Evolutionary conservation across 2,329 filamentous ascomycete species (phyloP).

Genomic region (Nannizziopsis arthrosporioides): DNA sequence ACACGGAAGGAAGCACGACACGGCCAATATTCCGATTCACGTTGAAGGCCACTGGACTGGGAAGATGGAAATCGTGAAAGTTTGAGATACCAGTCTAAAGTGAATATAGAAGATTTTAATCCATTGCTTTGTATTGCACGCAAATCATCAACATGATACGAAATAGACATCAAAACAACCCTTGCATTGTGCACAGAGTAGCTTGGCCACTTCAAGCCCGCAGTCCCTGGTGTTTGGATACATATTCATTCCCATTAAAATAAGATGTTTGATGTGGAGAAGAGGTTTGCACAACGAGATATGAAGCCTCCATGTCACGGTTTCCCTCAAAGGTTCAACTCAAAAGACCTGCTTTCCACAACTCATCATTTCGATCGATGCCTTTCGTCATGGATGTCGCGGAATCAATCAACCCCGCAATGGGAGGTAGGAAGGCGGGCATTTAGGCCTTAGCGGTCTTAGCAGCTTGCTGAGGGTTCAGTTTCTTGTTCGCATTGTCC

Average conservation of each 20-base stretch:
- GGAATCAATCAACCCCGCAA: slow-evolving; percentile 2
- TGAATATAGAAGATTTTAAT: background rate
- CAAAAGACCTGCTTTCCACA: slow-evolving; percentile 1
- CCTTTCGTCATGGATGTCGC: slow-evolving; percentile 1
- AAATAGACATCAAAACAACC: slow-evolving; percentile 5
- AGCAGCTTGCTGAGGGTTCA: slow-evolving; percentile 66
- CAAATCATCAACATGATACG: background rate
- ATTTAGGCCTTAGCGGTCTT: slow-evolving; percentile 43
- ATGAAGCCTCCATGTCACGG: background rate
- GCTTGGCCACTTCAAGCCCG: slow-evolving; percentile 1
- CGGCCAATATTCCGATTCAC: slow-evolving; percentile 19
- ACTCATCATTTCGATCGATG: slow-evolving; percentile 1
- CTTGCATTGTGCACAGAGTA: slow-evolving; percentile 7
- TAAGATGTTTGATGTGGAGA: slow-evolving; percentile 5
- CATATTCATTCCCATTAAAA: slow-evolving; percentile 10
- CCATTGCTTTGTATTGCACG: background rate
- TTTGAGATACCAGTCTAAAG: slow-evolving; percentile 12
- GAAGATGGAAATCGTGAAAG: slow-evolving; percentile 46
- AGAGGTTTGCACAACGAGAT: slow-evolving; percentile 3
- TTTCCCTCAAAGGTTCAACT: background rate
- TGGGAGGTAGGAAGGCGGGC: background rate
- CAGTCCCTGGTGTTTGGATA: slow-evolving; percentile 4
- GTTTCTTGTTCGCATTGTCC: slow-evolving; percentile 96
- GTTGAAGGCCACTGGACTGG: slow-evolving; percentile 51
- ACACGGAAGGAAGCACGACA: slow-evolving; percentile 13